A percentile compares a stretch with the other conserved stretches of the same genome.
These are phyloP conservation scores for Daldinia loculata DNA, from an alignment of 495 filamentous ascomycete species.

Conservation along the genomic window DNA sequence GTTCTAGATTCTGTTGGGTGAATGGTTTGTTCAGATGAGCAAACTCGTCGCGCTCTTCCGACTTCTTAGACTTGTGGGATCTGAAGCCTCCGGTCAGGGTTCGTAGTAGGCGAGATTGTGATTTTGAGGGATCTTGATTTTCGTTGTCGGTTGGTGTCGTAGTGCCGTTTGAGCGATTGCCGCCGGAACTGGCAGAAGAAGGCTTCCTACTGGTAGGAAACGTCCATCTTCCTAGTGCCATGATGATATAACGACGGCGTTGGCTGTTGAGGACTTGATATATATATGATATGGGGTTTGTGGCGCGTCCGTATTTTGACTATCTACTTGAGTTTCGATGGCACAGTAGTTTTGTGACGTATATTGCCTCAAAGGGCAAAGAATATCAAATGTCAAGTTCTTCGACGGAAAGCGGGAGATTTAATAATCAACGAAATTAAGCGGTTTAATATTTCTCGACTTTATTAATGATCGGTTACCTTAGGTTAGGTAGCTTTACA, in stretches of 20 bases:
- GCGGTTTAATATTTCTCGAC: constrained; percentile 6
- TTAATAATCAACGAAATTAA: background rate
- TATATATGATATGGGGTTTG: background rate
- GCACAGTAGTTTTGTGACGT: background rate
- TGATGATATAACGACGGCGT: constrained; percentile 11
- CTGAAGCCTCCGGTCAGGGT: constrained; percentile 30
- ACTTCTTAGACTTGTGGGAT: constrained; percentile 30
- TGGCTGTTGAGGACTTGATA: background rate
- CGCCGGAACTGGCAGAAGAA: constrained; percentile 28
- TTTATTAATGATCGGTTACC: constrained; percentile 13
- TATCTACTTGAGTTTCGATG: background rate
- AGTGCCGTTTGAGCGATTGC: constrained; percentile 20
- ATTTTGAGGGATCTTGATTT: constrained; percentile 19
- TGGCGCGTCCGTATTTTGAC: background rate
- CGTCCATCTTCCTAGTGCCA: constrained; percentile 37
- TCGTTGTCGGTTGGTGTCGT: constrained; percentile 34
- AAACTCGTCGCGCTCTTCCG: constrained; percentile 27
- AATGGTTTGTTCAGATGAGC: constrained; percentile 39
- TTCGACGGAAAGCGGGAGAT: background rate
- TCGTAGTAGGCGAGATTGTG: constrained; percentile 25
- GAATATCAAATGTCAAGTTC: constrained; percentile 1
- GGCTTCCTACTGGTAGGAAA: constrained; percentile 35
- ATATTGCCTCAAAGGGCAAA: constrained; percentile 9
- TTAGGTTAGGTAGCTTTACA: background rate
- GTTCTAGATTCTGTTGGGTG: constrained; percentile 44